Evolutionary conservation across 192 early-diverging fungal species (phyloP).

Genomic region (Gryganskiella cystojenkinii): DNA sequence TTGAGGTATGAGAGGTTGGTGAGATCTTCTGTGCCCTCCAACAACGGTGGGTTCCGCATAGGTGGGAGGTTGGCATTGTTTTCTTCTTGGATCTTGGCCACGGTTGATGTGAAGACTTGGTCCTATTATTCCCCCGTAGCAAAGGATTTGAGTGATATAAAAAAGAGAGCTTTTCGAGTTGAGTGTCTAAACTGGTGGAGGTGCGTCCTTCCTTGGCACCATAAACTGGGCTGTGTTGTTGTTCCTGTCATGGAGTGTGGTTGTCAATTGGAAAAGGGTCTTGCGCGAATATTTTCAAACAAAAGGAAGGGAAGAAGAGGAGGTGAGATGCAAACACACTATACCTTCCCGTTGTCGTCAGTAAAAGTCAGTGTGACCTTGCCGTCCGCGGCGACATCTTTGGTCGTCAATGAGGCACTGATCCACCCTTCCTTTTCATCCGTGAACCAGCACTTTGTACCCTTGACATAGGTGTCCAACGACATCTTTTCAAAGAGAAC

Average conservation of each 20-base stretch:
- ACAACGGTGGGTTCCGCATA: conserved; percentile 90
- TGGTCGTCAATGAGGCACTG: conserved; percentile 70
- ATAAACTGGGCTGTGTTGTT: background rate
- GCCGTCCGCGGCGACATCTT: conserved; percentile 63
- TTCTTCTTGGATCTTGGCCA: conserved; percentile 72
- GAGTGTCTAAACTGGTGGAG: too few species aligned
- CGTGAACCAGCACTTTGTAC: conserved; percentile 89
- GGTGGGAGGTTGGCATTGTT: conserved; percentile 87
- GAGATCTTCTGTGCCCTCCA: conserved; percentile 92
- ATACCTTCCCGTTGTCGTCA: conserved; percentile 68
- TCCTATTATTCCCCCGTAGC: too few species aligned
- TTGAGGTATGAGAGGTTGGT: conserved; percentile 94
- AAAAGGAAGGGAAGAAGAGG: background rate
- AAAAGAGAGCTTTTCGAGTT: conserved; percentile 8
- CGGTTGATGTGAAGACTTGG: conserved; percentile 75
- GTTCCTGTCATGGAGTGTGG: background rate
- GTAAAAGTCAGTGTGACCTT: conserved; percentile 72
- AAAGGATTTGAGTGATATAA: too few species aligned
- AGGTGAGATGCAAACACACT: background rate
- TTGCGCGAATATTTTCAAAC: background rate
- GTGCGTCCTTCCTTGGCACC: too few species aligned
- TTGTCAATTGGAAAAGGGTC: too few species aligned
- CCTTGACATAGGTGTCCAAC: conserved; percentile 76
- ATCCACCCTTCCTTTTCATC: conserved; percentile 91
- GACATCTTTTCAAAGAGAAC: conserved; percentile 30